Evolutionary conservation across 192 early-diverging fungal species (phyloP).

Genomic region (Geranomyces variabilis): DNA sequence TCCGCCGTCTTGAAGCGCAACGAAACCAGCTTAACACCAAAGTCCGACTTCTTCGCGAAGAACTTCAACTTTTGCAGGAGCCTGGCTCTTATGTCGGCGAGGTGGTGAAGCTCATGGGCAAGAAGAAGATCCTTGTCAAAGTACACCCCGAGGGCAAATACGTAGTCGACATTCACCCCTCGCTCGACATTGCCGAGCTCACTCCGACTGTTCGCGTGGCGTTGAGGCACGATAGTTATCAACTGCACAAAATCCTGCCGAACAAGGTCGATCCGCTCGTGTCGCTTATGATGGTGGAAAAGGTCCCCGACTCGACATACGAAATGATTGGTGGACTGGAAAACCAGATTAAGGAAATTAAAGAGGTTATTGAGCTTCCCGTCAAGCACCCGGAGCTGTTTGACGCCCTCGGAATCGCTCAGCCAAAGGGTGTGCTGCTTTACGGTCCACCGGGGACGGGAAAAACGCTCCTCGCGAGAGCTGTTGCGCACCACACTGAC

Average conservation of each 20-base stretch:
- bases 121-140: conserved; percentile 79
- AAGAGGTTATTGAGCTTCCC: conserved; percentile 99
- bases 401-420: conserved; percentile 96
- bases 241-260: conserved; percentile 92
- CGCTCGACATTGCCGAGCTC: conserved; percentile 88
- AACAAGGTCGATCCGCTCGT: conserved; percentile 99
- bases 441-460: conserved; percentile 95
- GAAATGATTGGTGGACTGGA: conserved; percentile 99
- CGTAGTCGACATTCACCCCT: conserved; percentile 92
- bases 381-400: conserved; percentile 99
- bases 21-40: conserved; percentile 96
- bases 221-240: conserved; percentile 87
- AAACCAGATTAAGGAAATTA: conserved; percentile 99
- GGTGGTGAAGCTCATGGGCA: conserved; percentile 98
- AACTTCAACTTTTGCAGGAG: conserved; percentile 95
- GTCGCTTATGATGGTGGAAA: conserved; percentile 99
- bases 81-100: conserved; percentile 95
- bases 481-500: conserved; percentile 95
- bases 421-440: conserved; percentile 96
- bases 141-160: conserved; percentile 97
- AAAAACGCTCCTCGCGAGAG: conserved; percentile 94
- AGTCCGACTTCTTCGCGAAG: conserved; percentile 94
- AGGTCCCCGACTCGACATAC: conserved; percentile 99
- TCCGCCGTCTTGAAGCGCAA: conserved; percentile 97
- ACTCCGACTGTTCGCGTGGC: conserved; percentile 93